Evolutionary conservation across 2,329 filamentous ascomycete species (phyloP).

Genomic region (Epichloe bromicola): DNA sequence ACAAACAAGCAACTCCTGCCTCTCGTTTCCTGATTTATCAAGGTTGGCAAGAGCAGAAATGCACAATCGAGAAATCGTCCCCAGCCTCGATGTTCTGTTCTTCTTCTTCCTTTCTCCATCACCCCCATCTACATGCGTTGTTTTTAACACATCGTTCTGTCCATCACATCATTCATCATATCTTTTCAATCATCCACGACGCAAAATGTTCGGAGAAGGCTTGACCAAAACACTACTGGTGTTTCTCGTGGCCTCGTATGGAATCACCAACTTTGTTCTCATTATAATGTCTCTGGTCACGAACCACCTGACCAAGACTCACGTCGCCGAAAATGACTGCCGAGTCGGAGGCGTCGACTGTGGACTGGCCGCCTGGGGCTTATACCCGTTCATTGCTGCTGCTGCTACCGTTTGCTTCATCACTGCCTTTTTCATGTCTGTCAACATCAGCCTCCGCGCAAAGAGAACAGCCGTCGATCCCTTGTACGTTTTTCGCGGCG

Average conservation of each 20-base stretch:
- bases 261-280: constrained; percentile 11
- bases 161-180: not conserved
- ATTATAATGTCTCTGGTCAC: constrained; percentile 9
- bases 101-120: not conserved
- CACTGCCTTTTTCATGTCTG: constrained; percentile 7
- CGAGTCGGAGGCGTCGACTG: not conserved
- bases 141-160: not conserved
- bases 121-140: no score
- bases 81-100: not conserved
- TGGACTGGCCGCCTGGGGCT: constrained; percentile 4
- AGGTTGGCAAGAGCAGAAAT: no score
- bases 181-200: not conserved
- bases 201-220: not conserved
- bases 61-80: no score
- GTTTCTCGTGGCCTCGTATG: constrained; percentile 10
- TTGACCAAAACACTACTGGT: constrained; percentile 7
- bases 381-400: constrained; percentile 11
- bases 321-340: not conserved
- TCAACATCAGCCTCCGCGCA: constrained; percentile 6
- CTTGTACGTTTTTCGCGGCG: constrained; percentile 13
- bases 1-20: no score
- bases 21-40: no score
- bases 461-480: constrained; percentile 3
- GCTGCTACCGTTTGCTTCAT: constrained; percentile 7
- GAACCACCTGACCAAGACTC: not conserved